Evolutionary conservation across 371 early-diverging fungal genomes (phyloP).

Genomic region (Mortierella sp.): DNA sequence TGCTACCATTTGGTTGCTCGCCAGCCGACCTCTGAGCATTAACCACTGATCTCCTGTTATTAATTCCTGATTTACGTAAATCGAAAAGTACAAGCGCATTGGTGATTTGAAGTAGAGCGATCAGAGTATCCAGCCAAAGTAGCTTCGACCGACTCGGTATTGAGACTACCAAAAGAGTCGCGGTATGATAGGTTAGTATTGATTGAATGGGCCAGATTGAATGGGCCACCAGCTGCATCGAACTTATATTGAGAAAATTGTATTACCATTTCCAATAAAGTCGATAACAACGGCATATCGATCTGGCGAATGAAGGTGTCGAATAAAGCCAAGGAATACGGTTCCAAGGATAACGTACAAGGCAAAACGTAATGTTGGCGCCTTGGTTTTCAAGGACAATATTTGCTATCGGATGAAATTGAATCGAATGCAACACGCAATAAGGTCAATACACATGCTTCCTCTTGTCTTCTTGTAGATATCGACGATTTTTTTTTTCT

Average conservation of each 20-base stretch:
- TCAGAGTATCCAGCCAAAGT: constrained; percentile 29
- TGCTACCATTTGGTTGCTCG: neutral
- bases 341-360: constrained; percentile 28
- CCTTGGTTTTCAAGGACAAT: constrained; percentile 41
- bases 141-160: constrained; percentile 31
- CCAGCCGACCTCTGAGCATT: neutral
- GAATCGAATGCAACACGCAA: neutral
- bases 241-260: neutral
- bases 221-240: neutral
- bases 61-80: constrained; percentile 15
- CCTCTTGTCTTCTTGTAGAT: too few species aligned
- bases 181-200: neutral
- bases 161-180: constrained; percentile 11
- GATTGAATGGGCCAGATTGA: too few species aligned
- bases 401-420: constrained; percentile 32
- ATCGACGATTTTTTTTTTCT: neutral
- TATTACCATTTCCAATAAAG: constrained; percentile 50
- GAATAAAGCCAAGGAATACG: constrained; percentile 18
- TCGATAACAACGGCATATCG: constrained; percentile 45
- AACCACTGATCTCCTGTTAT: neutral
- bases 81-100: constrained; percentile 26
- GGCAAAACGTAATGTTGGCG: constrained; percentile 35
- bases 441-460: neutral
- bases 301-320: constrained; percentile 32
- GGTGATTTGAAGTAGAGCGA: constrained; percentile 27